Conservation (phyloP, 352 stramenopile species). For the Globisporangium spinosum region DNA sequence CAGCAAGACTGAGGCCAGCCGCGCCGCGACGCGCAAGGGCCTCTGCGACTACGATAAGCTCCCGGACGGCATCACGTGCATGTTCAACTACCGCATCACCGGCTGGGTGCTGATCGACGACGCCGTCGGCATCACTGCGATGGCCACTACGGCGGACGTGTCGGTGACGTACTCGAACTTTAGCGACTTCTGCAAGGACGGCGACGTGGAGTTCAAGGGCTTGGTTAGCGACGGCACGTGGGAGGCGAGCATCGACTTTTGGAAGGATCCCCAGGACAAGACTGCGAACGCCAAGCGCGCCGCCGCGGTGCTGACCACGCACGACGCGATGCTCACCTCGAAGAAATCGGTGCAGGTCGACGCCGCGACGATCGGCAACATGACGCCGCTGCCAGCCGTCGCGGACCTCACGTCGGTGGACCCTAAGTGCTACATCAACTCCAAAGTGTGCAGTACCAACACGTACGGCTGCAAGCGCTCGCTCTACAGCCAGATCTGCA, state of each 20-base stretch:
- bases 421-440: slow-evolving; percentile 64
- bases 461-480: slow-evolving; percentile 56
- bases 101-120: slow-evolving; percentile 72
- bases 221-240: slow-evolving; percentile 24
- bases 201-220: slow-evolving; percentile 52
- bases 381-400: slow-evolving; percentile 49
- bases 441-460: slow-evolving; percentile 46
- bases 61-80: slow-evolving; percentile 58
- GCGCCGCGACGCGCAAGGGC: background rate
- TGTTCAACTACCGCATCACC: slow-evolving; percentile 71
- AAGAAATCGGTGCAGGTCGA: slow-evolving; percentile 32
- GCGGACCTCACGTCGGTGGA: slow-evolving; percentile 40
- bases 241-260: slow-evolving; percentile 52
- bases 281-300: slow-evolving; percentile 43
- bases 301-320: slow-evolving; percentile 38
- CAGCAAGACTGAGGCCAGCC: background rate
- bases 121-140: slow-evolving; percentile 66
- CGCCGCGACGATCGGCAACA: slow-evolving; percentile 9
- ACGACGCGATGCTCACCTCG: slow-evolving; percentile 32
- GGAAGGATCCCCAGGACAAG: slow-evolving; percentile 48
- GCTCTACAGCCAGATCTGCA: slow-evolving; percentile 55
- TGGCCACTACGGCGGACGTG: slow-evolving; percentile 27
- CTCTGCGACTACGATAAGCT: slow-evolving; percentile 7
- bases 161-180: slow-evolving; percentile 52
- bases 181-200: slow-evolving; percentile 57